Conservation (phyloP, 148 eudicot genomes). For the Diospyros kaki region DNA sequence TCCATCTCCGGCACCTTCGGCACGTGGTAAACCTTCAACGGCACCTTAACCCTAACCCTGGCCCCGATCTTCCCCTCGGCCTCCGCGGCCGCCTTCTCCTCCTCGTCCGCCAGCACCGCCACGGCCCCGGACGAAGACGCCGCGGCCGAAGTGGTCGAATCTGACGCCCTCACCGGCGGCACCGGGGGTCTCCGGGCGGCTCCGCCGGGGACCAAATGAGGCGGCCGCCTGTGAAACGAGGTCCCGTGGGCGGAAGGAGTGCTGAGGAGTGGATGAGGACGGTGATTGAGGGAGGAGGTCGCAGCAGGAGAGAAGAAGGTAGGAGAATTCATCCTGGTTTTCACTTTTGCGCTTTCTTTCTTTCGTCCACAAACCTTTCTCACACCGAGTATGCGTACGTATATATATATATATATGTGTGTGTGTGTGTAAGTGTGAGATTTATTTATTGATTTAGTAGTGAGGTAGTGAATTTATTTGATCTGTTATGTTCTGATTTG, state of each 20-base stretch:
- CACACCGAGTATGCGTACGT: neutral
- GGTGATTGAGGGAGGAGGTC: constrained; percentile 3
- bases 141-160: constrained; percentile 7
- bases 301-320: constrained; percentile 1
- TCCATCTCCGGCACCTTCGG: constrained; percentile 51
- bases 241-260: neutral
- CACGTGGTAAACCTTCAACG: constrained; percentile 62
- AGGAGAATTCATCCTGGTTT: constrained; percentile 3
- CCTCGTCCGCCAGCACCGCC: constrained; percentile 10
- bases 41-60: constrained; percentile 54
- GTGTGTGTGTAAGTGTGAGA: neutral
- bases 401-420: neutral
- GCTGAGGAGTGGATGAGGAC: neutral
- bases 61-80: constrained; percentile 48
- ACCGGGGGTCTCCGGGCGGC: neutral
- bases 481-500: neutral
- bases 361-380: neutral
- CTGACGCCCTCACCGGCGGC: constrained; percentile 3
- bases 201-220: neutral
- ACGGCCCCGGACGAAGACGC: constrained; percentile 6
- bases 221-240: neutral
- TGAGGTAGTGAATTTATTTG: too few species aligned
- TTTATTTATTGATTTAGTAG: neutral
- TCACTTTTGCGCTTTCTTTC: neutral
- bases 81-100: constrained; percentile 24